phyloP scores from a whole-genome alignment of 2,329 filamentous ascomycete genomes.

The Epichloe gansuensis region DNA sequence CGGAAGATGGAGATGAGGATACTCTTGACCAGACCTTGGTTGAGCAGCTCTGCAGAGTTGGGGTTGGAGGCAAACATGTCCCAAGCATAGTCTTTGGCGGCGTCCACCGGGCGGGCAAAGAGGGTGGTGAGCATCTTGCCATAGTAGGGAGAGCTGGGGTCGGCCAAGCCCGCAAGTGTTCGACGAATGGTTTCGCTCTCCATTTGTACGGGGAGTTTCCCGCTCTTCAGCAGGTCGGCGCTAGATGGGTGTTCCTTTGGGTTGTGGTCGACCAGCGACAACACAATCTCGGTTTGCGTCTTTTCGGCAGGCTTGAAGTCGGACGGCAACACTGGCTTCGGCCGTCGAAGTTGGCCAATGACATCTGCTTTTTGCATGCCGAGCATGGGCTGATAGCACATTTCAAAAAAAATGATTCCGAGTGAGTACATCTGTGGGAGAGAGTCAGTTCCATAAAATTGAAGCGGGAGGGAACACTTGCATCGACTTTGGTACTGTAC shows the following conservation, averaged over 20 bases:
- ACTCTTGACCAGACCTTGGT: constrained; percentile 62
- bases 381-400: constrained; percentile 63
- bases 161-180: constrained; percentile 66
- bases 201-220: constrained; percentile 79
- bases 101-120: constrained; percentile 63
- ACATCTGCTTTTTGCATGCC: constrained; percentile 53
- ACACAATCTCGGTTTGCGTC: constrained; percentile 65
- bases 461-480: constrained; percentile 27
- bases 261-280: constrained; percentile 67
- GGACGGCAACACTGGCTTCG: constrained; percentile 53
- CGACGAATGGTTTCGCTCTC: constrained; percentile 84
- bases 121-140: constrained; percentile 78
- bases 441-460: background rate
- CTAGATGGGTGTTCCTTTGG: constrained; percentile 75
- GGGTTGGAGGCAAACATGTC: constrained; percentile 50
- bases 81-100: constrained; percentile 71
- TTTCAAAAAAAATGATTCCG: constrained; percentile 99
- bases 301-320: constrained; percentile 60
- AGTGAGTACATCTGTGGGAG: constrained; percentile 75
- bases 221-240: constrained; percentile 68
- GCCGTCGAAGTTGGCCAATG: constrained; percentile 55
- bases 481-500: constrained; percentile 89
- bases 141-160: constrained; percentile 78
- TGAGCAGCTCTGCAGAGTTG: constrained; percentile 48
- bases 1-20: constrained; percentile 68